Conservation (phyloP, 192 early-diverging fungal genomes). For the Gigaspora rosea region DNA sequence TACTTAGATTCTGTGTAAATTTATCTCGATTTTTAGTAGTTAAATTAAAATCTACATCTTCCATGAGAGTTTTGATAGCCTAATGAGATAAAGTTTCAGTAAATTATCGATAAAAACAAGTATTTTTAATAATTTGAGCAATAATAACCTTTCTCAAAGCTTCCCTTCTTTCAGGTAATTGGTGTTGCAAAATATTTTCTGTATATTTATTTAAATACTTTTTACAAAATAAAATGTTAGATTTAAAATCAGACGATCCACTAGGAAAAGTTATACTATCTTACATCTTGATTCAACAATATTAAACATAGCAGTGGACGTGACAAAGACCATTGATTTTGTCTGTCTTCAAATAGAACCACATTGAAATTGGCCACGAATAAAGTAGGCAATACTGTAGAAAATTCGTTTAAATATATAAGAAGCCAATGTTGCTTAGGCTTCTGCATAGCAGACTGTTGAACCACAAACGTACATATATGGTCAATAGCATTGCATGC, state of each 20-base stretch:
- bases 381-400: constrained; percentile 65
- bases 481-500: constrained; percentile 75
- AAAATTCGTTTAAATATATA: constrained; percentile 52
- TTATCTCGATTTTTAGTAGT: constrained; percentile 59
- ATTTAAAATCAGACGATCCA: background rate
- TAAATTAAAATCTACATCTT: constrained; percentile 58
- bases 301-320: constrained; percentile 80
- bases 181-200: background rate
- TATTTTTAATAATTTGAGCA: background rate
- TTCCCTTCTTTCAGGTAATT: constrained; percentile 46
- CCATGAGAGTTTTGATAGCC: constrained; percentile 59
- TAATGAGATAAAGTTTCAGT: constrained; percentile 31
- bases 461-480: constrained; percentile 68
- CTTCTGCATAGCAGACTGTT: constrained; percentile 40
- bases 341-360: constrained; percentile 77
- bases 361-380: constrained; percentile 70
- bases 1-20: constrained; percentile 66
- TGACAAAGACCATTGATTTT: constrained; percentile 82
- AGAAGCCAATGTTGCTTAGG: constrained; percentile 58
- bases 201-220: constrained; percentile 19
- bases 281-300: constrained; percentile 68
- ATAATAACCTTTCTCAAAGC: constrained; percentile 40
- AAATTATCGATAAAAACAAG: background rate
- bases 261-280: background rate
- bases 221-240: background rate